Percentiles rank a stretch among this genome's conserved stretches.
Conservation (phyloP, 352 stramenopile species). For the Phytophthora multivora region DNA sequence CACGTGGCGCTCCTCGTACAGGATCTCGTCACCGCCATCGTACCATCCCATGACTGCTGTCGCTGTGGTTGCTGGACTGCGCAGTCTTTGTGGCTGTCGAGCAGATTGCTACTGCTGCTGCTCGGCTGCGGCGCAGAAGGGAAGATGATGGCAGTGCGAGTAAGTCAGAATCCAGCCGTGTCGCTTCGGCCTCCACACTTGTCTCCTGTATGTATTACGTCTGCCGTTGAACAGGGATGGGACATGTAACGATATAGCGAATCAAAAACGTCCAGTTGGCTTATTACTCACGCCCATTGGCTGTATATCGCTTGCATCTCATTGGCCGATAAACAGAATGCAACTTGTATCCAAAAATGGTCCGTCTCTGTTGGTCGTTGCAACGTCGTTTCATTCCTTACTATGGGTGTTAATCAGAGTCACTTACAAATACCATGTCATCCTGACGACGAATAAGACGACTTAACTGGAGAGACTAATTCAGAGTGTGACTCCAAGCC, state of each 20-base stretch:
- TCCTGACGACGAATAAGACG: not conserved
- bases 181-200: constrained; percentile 16
- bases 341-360: constrained; percentile 4
- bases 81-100: not conserved
- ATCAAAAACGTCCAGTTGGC: constrained; percentile 4
- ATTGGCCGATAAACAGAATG: constrained; percentile 13
- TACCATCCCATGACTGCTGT: constrained; percentile 38
- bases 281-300: constrained; percentile 9
- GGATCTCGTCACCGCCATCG: constrained; percentile 39
- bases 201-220: constrained; percentile 25
- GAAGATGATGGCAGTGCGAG: constrained; percentile 14
- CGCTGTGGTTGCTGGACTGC: not conserved
- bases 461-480: constrained; percentile 2
- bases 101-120: not conserved
- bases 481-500: constrained; percentile 36
- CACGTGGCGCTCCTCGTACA: constrained; percentile 68
- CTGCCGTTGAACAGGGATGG: constrained; percentile 14
- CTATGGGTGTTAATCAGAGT: not conserved
- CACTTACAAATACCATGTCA: constrained; percentile 16
- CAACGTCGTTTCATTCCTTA: constrained; percentile 3
- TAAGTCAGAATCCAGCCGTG: constrained; percentile 31
- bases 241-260: constrained; percentile 17
- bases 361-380: constrained; percentile 18
- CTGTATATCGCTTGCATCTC: not conserved
- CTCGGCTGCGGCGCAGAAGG: constrained; percentile 16